Conservation (phyloP, 1,284 basidiomycete genomes). For the Anthracocystis panici-leucophaei region DNA sequence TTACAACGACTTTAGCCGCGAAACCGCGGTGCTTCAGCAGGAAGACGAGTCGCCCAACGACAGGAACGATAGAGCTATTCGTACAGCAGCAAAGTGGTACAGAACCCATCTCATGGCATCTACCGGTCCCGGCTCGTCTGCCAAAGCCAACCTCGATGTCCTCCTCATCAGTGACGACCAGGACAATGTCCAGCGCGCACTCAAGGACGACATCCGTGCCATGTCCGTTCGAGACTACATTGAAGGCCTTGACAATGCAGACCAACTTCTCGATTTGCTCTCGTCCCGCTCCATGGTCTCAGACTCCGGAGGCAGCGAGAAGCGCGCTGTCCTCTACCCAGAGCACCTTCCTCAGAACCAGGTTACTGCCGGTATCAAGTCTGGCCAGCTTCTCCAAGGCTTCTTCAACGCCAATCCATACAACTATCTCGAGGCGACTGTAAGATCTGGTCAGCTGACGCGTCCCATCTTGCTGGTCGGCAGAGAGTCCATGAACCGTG, state of each 20-base stretch:
- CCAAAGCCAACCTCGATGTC: conserved; percentile 53
- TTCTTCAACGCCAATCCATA: conserved; percentile 95
- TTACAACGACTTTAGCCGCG: conserved; percentile 62
- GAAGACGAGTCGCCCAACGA: conserved; percentile 66
- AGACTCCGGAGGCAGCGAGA: conserved; percentile 38
- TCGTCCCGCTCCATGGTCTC: conserved; percentile 54
- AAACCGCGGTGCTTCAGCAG: conserved; percentile 54
- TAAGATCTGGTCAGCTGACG: conserved; percentile 79
- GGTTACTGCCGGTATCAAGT: conserved; percentile 85
- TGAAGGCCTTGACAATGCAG: conserved; percentile 56
- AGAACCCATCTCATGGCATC: conserved; percentile 54
- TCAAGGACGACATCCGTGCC: conserved; percentile 55
- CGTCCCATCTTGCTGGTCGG: conserved; percentile 89
- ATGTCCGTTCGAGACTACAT: conserved; percentile 67
- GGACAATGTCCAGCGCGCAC: conserved; percentile 79
- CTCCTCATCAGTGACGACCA: conserved; percentile 80
- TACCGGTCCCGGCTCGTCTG: conserved; percentile 35
- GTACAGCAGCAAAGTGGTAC: conserved; percentile 64
- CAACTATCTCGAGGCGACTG: conserved; percentile 92
- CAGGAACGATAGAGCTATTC: conserved; percentile 66
- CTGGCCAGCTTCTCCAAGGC: conserved; percentile 86
- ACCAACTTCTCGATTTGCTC: conserved; percentile 64
- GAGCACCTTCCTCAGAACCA: conserved; percentile 85
- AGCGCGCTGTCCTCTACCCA: conserved; percentile 57
- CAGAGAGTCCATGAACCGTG: conserved; percentile 92